Evolutionary conservation across 2,329 filamentous ascomycete species (phyloP), one percentile per base, ranked within the genome.

Genomic region (Phialophora tarda): DNA sequence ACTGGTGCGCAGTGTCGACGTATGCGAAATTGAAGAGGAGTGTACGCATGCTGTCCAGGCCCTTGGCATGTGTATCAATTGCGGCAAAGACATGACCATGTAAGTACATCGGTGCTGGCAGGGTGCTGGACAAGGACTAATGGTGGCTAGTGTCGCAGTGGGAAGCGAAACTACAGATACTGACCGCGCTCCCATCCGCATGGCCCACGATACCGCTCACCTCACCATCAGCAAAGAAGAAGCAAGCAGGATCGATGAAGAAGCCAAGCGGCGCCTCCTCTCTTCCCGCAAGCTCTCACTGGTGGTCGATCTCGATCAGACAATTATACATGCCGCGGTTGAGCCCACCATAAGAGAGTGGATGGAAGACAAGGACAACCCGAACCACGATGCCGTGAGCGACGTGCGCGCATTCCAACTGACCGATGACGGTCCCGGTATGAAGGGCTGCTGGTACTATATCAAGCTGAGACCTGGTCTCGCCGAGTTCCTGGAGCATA

Each of bases 281-380:
- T 85, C 88, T 66, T 87, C 90, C 68, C 88, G 90, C 72, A 97
- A 96, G 80, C 85, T 99, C 53, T 96, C 91, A 54, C 84, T 99
- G 53, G 95, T 99, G 28, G 95, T 99, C 73, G 95, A 99, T 83
- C 84, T 99, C 62, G 95, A 99, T 77, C 94, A 98, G 82, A 99
- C 95, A 64, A 95, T 99, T 74, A 99, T 99, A 72, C 95, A 99
- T 78, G 95, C 95, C 28, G 97, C 93, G 69, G 96, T 98, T 74
- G 95, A 99, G 73, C 94, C 93, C 6, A 99, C 95, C 0, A 89
- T 99, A 62, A 93, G 90, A 70, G 94, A 99, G 77, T 99, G 95
- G 95, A 91, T 96, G 82, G 85, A 88, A 58, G 93, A 99, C 77
- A 87, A 89, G 26, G 84, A 87, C 3, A 97, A 96, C 73, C 93